Evolutionary conservation across 2,329 filamentous ascomycete species (phyloP), one percentile per base, ranked within the genome.

Genomic region (Fusarium sp.): DNA sequence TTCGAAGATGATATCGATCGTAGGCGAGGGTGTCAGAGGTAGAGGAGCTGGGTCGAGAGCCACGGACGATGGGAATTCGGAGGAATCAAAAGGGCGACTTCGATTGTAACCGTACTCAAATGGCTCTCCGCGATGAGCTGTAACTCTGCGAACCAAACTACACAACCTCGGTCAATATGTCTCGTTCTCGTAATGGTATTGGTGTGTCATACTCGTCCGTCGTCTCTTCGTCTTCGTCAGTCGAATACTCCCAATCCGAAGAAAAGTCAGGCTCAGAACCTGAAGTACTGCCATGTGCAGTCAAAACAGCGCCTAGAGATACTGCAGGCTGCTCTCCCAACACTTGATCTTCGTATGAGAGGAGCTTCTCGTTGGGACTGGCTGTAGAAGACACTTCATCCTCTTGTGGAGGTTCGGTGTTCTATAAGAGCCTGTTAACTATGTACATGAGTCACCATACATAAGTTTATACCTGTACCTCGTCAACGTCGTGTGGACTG

Each of bases 1-100:
- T 22, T 73, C 51, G 39, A 78, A 82, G n/a, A 73, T 50, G 9
- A 61, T 47, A 2, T 58, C 49, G 3, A 37, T 47, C 2, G 56
- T 33, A 6, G n/a, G 17, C 2, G 46, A 45, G 4, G 65, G 65
- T 3, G 33, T 58, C 2, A 62, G 20, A 6, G 65, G 65, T 1
- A 64, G 30, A 7, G 45, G 22, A 13, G 61, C 59, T 15, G 53
- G 46, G 8, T 47, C 37, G 20, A 41, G 25, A 13, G 7, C 5
- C 8, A n/a, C 7, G 19, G 6, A 4, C 5, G 20, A 10, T 10
- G 19, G 19, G 15, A 13, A 17, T n/a, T 55, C 6, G 15, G 35
- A 43, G 4, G 63, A 50, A 22, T 58, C 56, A n/a, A 71, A 59
- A 14, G 56, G 62, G 3, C 58, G 46, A 14, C 47, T 50, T 43